Base-by-base conservation (phyloP, 2,329 filamentous ascomycete genomes). In the Dactylellina parvicollis region DNA sequence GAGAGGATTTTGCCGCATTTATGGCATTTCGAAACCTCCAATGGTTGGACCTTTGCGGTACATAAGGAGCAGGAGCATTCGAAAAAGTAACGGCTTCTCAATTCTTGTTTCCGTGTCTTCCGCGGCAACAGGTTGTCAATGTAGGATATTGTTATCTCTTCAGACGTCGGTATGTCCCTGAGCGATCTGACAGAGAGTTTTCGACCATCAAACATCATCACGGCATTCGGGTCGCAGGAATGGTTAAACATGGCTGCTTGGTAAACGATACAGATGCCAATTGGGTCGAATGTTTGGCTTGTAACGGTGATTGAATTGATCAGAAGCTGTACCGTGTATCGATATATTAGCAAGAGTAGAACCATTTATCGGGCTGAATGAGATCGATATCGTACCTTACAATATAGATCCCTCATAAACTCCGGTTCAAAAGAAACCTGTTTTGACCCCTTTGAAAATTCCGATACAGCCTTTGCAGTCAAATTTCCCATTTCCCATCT, bases 141-240 rank as follows among this genome's bases (percentile, higher is more conserved):
- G 77, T 90, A 90, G 2, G 86, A 85, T 69, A 89, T 86, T 76
- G 83, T 85, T 28, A 89, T 82, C 77, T 90, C 86, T 28, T 87
- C 84, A 72, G 83, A 83, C 66, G 83, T 82, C 16, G 80, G 78
- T 71, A 89, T 87, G 0, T 83, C 81, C 10, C 80, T 80, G 1
- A 88, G 79, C 0, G 86, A 83, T 32, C 86, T 84, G 30, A 88
- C 77, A 12, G 81, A 81, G 8, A 87, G 79, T 30, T 80, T 78
- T 2, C 83, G 80, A 18, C 85, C 83, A 66, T 88, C 85, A 80
- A 88, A 87, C 10, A 85, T 82, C 16, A 87, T 82, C 28, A 83
- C 83, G 1, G 85, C 83, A 75, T 89, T 89, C 2, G 86, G 86
- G 22, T 84, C 82, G 77, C 88, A 89, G 44, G 85, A 88, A 77